Conservation (phyloP, 805 yeast genomes). For the Isabelozyma rhagii region DNA sequence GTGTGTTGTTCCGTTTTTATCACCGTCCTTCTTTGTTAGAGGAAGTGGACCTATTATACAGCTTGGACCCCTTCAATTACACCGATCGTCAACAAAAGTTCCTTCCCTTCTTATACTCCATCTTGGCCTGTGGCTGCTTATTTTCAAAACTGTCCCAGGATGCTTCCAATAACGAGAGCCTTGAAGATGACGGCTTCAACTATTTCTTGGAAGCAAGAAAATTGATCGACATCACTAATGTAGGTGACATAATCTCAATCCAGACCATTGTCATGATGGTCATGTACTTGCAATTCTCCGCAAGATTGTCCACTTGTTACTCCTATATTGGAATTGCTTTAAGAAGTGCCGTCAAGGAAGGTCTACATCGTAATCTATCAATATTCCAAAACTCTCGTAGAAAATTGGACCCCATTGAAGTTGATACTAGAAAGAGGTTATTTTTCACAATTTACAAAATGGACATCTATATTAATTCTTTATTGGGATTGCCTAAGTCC, state of each 20-base stretch:
- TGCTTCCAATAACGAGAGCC: slow-evolving; percentile 27
- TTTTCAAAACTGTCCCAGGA: slow-evolving; percentile 48
- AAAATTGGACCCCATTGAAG: slow-evolving; percentile 70
- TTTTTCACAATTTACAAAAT: slow-evolving; percentile 89
- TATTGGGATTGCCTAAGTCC: slow-evolving; percentile 80
- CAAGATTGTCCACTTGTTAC: slow-evolving; percentile 81
- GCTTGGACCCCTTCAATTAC: slow-evolving; percentile 68
- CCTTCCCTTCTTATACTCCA: slow-evolving; percentile 76
- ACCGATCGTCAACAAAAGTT: slow-evolving; percentile 72
- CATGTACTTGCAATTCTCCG: slow-evolving; percentile 82
- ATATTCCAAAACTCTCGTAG: slow-evolving; percentile 44
- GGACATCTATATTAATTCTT: slow-evolving; percentile 85
- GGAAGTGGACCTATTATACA: slow-evolving; percentile 73
- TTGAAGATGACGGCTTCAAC: slow-evolving; percentile 74
- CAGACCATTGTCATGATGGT: slow-evolving; percentile 87
- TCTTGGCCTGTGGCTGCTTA: slow-evolving; percentile 85
- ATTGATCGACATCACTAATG: slow-evolving; percentile 78
- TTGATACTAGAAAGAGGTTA: slow-evolving; percentile 78
- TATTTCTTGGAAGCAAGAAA: slow-evolving; percentile 80
- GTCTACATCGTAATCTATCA: slow-evolving; percentile 69
- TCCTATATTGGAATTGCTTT: slow-evolving; percentile 87
- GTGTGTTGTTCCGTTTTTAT: slow-evolving; percentile 80
- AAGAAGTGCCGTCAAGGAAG: slow-evolving; percentile 77
- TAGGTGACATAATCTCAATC: slow-evolving; percentile 75
- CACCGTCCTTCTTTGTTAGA: slow-evolving; percentile 78